Evolutionary conservation across 257 asterid species (phyloP).

Genomic region (Solanum gracilifrons): DNA sequence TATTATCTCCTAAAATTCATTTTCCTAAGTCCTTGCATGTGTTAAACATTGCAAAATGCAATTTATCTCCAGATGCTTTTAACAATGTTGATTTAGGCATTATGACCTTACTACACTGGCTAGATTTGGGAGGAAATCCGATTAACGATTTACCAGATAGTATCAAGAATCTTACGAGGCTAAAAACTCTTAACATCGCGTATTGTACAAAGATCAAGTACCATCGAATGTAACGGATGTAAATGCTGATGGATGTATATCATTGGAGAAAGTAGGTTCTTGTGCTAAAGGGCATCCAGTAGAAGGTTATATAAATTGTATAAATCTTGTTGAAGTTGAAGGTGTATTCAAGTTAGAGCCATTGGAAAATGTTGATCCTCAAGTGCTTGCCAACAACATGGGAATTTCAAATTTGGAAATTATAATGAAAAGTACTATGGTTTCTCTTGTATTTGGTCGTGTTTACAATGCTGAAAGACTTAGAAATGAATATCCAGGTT

Average conservation of each 20-base stretch:
- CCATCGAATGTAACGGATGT: not conserved
- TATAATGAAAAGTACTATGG: not conserved
- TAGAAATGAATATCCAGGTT: not conserved
- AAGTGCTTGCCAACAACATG: not conserved
- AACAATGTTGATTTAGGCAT: not conserved
- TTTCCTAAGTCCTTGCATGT: not conserved
- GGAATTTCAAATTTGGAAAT: not conserved
- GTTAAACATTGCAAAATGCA: slow-evolving; percentile 4
- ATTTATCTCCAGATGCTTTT: slow-evolving; percentile 3
- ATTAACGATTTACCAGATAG: slow-evolving; percentile 2
- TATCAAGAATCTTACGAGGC: not conserved
- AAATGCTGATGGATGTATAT: not conserved
- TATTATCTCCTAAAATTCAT: not conserved
- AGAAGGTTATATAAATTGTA: not conserved
- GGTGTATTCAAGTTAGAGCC: slow-evolving; percentile 1
- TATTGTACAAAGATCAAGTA: not conserved
- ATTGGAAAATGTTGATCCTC: not conserved
- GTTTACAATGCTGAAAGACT: not conserved
- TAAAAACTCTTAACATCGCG: not conserved
- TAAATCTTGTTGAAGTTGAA: not conserved
- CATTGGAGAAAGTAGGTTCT: not conserved
- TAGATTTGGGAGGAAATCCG: slow-evolving; percentile 4
- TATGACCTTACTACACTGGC: not conserved
- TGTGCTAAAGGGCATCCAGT: not conserved
- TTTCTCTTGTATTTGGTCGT: not conserved